Conservation (phyloP, 2,329 filamentous ascomycete genomes). For the Domatiomyces globalis region DNA sequence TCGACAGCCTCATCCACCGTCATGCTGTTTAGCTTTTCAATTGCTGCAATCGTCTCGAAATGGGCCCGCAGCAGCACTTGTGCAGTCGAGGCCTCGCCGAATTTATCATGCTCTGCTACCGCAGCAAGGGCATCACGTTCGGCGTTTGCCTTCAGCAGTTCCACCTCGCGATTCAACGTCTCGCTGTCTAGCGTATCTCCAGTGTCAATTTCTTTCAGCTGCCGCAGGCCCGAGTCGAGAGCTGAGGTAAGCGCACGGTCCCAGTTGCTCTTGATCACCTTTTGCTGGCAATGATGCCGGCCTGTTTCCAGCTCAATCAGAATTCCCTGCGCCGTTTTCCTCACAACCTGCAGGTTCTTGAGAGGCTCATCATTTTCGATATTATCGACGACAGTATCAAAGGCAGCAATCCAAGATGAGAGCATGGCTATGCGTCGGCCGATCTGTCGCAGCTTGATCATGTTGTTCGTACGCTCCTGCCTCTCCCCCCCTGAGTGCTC, state of each 20-base stretch:
- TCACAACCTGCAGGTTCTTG: constrained; percentile 55
- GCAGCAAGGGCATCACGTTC: constrained; percentile 64
- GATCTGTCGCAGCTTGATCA: constrained; percentile 69
- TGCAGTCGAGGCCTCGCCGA: constrained; percentile 60
- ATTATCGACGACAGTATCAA: constrained; percentile 65
- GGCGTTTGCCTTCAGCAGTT: constrained; percentile 70
- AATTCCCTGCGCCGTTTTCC: constrained; percentile 79
- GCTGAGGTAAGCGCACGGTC: constrained; percentile 77
- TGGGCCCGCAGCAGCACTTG: constrained; percentile 79
- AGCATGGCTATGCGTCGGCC: constrained; percentile 74
- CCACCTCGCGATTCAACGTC: constrained; percentile 64
- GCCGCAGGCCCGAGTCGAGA: constrained; percentile 67
- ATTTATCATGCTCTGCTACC: constrained; percentile 71
- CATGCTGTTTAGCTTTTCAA: constrained; percentile 70
- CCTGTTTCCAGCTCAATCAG: constrained; percentile 79
- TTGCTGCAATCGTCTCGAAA: constrained; percentile 75
- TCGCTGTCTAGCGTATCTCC: constrained; percentile 54
- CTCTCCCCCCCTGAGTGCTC: constrained; percentile 66
- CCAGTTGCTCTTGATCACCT: constrained; percentile 68
- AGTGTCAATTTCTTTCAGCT: constrained; percentile 57
- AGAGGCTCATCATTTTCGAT: constrained; percentile 54
- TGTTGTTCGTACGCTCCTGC: constrained; percentile 60
- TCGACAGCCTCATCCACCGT: constrained; percentile 68
- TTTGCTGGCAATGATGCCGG: constrained; percentile 78
- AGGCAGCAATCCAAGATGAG: constrained; percentile 86